phyloP scores from a whole-genome alignment of 1,139 yeast genomes.

The Pneumocystis oryctolagi region DNA sequence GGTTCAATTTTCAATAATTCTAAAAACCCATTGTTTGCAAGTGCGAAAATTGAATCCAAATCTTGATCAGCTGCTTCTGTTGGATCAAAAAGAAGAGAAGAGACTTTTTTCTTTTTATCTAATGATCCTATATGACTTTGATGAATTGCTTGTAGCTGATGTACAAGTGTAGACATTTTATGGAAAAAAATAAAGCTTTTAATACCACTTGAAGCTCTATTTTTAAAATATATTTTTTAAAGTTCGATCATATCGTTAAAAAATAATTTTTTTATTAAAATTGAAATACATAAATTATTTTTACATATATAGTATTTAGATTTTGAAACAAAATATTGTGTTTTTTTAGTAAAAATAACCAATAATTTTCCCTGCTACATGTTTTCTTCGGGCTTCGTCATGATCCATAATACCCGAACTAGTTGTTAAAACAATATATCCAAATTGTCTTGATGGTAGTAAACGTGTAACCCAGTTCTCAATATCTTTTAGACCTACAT shows the following conservation, averaged over 20 bases:
- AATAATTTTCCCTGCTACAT: constrained; percentile 93
- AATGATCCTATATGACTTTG: neutral
- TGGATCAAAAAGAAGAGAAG: constrained; percentile 75
- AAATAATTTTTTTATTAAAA: neutral
- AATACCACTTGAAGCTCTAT: neutral
- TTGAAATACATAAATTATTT: neutral
- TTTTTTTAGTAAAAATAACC: constrained; percentile 81
- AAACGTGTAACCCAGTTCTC: constrained; percentile 97
- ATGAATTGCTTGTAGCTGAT: neutral
- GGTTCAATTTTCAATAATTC: constrained; percentile 58
- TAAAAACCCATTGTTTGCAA: constrained; percentile 60
- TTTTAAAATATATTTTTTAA: neutral
- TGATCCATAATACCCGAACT: constrained; percentile 99
- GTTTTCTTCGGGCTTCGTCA: constrained; percentile 99
- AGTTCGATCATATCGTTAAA: neutral
- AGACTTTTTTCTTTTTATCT: neutral
- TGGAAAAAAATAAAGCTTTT: neutral
- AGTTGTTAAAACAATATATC: constrained; percentile 91
- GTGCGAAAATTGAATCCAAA: constrained; percentile 61
- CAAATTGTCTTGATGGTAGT: constrained; percentile 97
- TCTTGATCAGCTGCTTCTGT: constrained; percentile 87
- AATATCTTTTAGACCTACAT: constrained; percentile 80
- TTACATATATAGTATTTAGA: neutral
- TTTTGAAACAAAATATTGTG: neutral
- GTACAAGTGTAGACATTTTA: neutral